Percentiles rank a stretch among this genome's conserved stretches.
These are phyloP conservation scores for Tolypocladium tropicale DNA, from an alignment of 2,329 filamentous ascomycete genomes.

Conservation along the genomic window DNA sequence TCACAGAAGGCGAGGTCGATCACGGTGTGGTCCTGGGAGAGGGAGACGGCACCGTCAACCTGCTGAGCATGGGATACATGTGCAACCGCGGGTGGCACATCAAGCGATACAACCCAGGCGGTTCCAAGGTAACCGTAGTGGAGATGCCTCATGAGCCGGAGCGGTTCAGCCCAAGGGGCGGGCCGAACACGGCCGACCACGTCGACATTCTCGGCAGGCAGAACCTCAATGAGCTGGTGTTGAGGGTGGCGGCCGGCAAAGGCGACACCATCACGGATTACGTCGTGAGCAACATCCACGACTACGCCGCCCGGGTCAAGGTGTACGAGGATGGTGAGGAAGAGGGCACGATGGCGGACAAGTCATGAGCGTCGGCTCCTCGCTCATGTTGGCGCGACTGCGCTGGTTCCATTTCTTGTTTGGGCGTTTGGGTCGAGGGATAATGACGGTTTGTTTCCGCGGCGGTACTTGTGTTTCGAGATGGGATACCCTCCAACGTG, in stretches of 20 bases:
- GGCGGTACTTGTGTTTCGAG: not conserved
- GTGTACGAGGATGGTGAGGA: slow-evolving; percentile 56
- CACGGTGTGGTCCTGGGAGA: slow-evolving; percentile 93
- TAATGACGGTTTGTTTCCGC: not conserved
- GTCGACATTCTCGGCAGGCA: slow-evolving; percentile 90
- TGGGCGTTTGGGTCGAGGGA: not conserved
- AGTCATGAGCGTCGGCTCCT: not conserved
- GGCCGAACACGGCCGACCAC: slow-evolving; percentile 70
- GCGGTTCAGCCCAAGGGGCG: slow-evolving; percentile 72
- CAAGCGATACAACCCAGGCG: slow-evolving; percentile 85
- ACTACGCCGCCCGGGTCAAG: slow-evolving; percentile 76
- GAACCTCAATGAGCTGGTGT: slow-evolving; percentile 80
- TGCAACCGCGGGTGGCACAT: slow-evolving; percentile 91
- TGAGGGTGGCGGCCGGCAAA: slow-evolving; percentile 75
- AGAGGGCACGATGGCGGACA: not conserved
- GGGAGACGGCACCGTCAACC: slow-evolving; percentile 88
- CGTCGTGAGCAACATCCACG: slow-evolving; percentile 68
- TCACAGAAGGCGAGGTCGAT: slow-evolving; percentile 55
- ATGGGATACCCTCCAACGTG: not conserved
- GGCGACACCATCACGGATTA: slow-evolving; percentile 70
- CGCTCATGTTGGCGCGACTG: not conserved
- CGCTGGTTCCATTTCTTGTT: not conserved
- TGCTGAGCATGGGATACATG: slow-evolving; percentile 94
- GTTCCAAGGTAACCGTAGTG: slow-evolving; percentile 69
- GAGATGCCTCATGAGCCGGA: slow-evolving; percentile 98